Evolutionary conservation across 2,329 filamentous ascomycete species (phyloP).

Genomic region (Colletotrichum chlorophyti): DNA sequence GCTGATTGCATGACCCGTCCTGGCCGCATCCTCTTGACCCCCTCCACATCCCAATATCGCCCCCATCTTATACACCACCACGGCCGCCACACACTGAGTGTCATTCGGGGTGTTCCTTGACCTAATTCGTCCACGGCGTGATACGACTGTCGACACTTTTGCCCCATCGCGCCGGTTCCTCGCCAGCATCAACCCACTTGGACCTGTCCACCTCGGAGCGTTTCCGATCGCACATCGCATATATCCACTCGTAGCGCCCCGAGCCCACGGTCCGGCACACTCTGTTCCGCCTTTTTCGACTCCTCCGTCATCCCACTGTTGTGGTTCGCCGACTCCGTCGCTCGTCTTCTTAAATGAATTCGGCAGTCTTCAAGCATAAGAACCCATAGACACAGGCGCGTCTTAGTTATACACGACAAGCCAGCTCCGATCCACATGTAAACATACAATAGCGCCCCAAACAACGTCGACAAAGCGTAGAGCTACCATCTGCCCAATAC

Average conservation of each 20-base stretch:
- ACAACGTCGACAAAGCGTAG: too few species aligned
- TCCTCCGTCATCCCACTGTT: conserved; percentile 28
- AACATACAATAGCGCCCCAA: too few species aligned
- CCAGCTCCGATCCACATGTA: too few species aligned
- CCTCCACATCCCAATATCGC: conserved; percentile 40
- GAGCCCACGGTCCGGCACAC: conserved; percentile 1
- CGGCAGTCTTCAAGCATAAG: conserved; percentile 34
- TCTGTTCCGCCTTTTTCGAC: conserved; percentile 1
- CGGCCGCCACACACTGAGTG: conserved; percentile 13
- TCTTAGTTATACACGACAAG: too few species aligned
- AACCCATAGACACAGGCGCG: too few species aligned
- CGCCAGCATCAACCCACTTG: conserved; percentile 19
- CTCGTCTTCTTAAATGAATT: conserved; percentile 34
- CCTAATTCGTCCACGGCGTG: conserved; percentile 24
- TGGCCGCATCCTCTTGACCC: conserved; percentile 22
- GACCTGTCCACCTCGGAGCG: conserved; percentile 10
- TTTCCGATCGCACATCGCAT: conserved; percentile 31
- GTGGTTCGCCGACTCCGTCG: too few species aligned
- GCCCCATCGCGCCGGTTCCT: conserved; percentile 14
- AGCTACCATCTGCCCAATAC: too few species aligned
- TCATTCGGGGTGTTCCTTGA: too few species aligned
- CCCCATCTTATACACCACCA: conserved; percentile 18
- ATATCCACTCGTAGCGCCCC: conserved; percentile 27
- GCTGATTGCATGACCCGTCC: conserved; percentile 31
- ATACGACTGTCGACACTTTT: conserved; percentile 11